phyloP scores from a whole-genome alignment of 169 alveolate genomes.

The Prorocentrum cordatum region DNA sequence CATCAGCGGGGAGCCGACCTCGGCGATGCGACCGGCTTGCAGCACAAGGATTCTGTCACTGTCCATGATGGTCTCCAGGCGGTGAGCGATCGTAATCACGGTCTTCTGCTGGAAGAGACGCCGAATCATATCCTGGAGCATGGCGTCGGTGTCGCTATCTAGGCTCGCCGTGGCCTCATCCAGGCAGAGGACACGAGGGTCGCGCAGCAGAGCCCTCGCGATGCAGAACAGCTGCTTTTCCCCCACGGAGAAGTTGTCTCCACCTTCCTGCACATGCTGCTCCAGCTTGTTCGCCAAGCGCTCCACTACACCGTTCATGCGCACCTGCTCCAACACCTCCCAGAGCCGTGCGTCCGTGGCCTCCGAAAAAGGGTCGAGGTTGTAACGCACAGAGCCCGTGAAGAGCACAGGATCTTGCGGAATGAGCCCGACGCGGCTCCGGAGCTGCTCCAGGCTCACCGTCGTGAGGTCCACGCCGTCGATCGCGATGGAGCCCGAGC shows the following conservation, averaged over 20 bases:
- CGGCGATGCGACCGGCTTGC: constrained; percentile 75
- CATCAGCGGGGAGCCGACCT: neutral
- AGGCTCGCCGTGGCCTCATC: constrained; percentile 89
- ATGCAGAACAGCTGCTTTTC: constrained; percentile 81
- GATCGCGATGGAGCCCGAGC: constrained; percentile 17
- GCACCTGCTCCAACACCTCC: constrained; percentile 72
- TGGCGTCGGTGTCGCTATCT: constrained; percentile 81
- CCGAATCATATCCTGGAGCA: constrained; percentile 77
- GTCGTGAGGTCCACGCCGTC: constrained; percentile 75
- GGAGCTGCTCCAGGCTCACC: constrained; percentile 11
- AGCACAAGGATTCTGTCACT: constrained; percentile 80
- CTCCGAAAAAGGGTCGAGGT: constrained; percentile 79
- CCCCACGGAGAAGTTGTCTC: constrained; percentile 77
- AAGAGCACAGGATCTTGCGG: constrained; percentile 77
- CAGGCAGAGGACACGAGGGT: constrained; percentile 73
- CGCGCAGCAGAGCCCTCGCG: constrained; percentile 79
- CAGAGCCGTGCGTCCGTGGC: constrained; percentile 75
- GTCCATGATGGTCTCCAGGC: constrained; percentile 81
- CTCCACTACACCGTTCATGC: constrained; percentile 36
- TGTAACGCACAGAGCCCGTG: constrained; percentile 77
- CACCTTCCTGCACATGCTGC: constrained; percentile 38
- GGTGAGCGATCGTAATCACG: constrained; percentile 84
- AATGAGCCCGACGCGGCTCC: neutral
- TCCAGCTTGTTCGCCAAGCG: constrained; percentile 70
- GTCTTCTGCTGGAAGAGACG: constrained; percentile 78